Evolutionary conservation across 495 filamentous ascomycete species (phyloP), one percentile per base, ranked within the genome.

Genomic region (Clohesyomyces aquaticus): DNA sequence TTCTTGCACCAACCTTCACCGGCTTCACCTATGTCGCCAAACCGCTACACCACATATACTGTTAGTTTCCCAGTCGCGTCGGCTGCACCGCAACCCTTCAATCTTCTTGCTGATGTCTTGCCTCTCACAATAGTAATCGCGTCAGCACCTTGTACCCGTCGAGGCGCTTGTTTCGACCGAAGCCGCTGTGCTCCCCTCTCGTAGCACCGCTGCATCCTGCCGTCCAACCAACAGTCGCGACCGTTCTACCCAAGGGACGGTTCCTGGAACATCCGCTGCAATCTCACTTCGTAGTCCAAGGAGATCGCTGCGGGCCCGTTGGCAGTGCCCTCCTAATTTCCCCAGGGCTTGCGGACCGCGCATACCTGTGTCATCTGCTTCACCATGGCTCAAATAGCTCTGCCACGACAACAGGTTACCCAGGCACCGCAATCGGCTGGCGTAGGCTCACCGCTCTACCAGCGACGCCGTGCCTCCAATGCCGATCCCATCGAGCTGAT

Each of bases 301-400:
- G 25, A 61, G 48, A 65, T 42, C 50, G 55, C 41, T 29, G 41
- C 55, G 42, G 14, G 6, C 21, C 45, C 50, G 60, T 50, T 11
- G 61, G 56, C 65, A 18, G 59, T 58, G 61, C 55, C 25, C 32
- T 61, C 66, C 43, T 65, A 69, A 69, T 69, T 61, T 69, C 66
- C 56, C 49, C 61, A 56, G 54, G 29, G 29, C 46, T 38, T 59
- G 29, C 26, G 46, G 18, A 48, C 52, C 48, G 58, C 58, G 35
- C 43, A 32, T 38, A 25, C 29, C 59, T 43, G 55, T 52, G 52
- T 60, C 58, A 50, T 55, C 57, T 63, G 59, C 54, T 61, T 57
- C 69, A 64, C 54, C n/a, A 72, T 72, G 69, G 69, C 69, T 48
- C 42, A 69, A 46, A 69, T 72, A 49, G 66, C 69, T 21, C 42